Evolutionary conservation across 2,329 filamentous ascomycete genomes (phyloP), one percentile per base, ranked within the genome.

Genomic region (Neoarthrinium moseri): DNA sequence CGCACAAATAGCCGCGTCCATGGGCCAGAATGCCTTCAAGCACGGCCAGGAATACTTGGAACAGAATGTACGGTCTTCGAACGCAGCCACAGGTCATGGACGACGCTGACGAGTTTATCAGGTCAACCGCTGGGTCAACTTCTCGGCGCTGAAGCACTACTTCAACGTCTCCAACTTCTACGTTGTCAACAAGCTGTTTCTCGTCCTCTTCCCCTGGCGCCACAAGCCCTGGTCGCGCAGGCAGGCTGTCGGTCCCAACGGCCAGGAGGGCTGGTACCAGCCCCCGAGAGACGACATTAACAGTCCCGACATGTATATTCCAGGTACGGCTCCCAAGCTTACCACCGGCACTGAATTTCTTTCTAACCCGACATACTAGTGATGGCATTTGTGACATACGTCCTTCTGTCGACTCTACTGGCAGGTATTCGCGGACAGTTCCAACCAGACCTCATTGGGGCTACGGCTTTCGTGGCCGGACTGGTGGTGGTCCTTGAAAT

Each of bases 111-210:
- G 17, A 35, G 12, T 12, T 8, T 10, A 6, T 13, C 51, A 79
- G 76, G 70, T 80, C 54, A 78, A 79, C 54, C 77, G 78, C 67
- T 96, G 92, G 71, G 85, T 99, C 69, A 96, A 91, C 62, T 87
- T 97, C 57, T 86, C 87, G 12, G 89, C 90, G 15, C 79, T 99
- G 35, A 99, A 99, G 70, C 94, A 96, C 72, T 99, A 97, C 78
- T 99, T 99, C 75, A 96, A 97, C 71, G 94, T 99, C 53, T 95
- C 91, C 56, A 99, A 99, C 76, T 88, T 83, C 49, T 99, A 99
- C 70, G 94, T 99, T 63, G 77, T 95, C 63, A 90, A 86, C 71
- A 99, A 99, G 71, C 79, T 99, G 48, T 83, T 87, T 63, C 82
- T 99, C 48, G 92, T 99, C 48, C 84, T 99, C 50, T 96, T 97